Percentiles rank a stretch among this genome's conserved stretches.
phyloP scores from a whole-genome alignment of 768 basidiomycete genomes.

The Leccinellum albellum region DNA sequence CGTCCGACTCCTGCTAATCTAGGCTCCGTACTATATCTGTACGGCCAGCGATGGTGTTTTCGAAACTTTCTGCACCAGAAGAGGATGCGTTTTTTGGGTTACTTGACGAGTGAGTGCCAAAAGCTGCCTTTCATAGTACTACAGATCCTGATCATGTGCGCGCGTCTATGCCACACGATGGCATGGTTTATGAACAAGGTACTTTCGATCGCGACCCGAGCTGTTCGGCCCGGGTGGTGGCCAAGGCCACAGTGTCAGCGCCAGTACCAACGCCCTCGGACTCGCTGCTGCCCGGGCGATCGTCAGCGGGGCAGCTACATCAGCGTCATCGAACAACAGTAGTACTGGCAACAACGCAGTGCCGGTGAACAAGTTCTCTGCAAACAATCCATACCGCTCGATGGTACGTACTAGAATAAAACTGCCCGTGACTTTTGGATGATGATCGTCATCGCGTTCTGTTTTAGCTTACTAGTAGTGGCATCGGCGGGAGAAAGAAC shows the following conservation, averaged over 20 bases:
- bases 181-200: conserved; percentile 38
- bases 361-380: conserved; percentile 15
- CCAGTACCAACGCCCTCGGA: background rate
- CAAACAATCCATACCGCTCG: conserved; percentile 29
- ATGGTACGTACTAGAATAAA: conserved; percentile 34
- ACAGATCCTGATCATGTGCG: background rate
- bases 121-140: background rate
- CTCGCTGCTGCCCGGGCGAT: conserved; percentile 5
- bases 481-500: background rate
- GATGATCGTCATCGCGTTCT: too few species aligned
- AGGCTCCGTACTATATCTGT: background rate
- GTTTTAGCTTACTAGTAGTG: background rate
- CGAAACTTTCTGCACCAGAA: conserved; percentile 61
- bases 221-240: conserved; percentile 39
- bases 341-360: too few species aligned
- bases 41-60: conserved; percentile 58
- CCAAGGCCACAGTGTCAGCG: conserved; percentile 8
- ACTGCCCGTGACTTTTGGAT: too few species aligned
- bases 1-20: background rate
- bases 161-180: background rate
- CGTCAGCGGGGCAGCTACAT: background rate
- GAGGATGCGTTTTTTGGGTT: conserved; percentile 81
- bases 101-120: conserved; percentile 62
- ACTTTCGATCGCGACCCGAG: conserved; percentile 71
- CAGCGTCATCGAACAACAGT: too few species aligned